phyloP scores from a whole-genome alignment of 2,329 filamentous ascomycete species.

The Cytospora mali region DNA sequence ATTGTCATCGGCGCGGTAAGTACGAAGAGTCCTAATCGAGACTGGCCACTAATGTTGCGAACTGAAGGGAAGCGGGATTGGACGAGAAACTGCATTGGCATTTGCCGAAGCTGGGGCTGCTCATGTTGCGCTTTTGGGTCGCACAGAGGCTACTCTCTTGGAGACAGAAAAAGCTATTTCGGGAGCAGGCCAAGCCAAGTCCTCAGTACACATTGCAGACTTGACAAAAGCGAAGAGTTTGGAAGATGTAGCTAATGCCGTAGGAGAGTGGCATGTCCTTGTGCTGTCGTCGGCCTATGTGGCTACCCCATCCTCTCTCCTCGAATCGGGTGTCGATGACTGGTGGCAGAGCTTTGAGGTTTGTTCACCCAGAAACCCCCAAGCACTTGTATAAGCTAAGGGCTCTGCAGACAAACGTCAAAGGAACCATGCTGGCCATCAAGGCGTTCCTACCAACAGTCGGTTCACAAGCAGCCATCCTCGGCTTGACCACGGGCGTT shows the following conservation, averaged over 20 bases:
- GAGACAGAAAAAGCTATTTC: background rate
- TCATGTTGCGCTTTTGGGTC: conserved; percentile 24
- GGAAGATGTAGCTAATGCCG: background rate
- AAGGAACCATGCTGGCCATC: conserved; percentile 19
- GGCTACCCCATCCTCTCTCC: background rate
- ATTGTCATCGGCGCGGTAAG: background rate
- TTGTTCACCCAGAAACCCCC: background rate
- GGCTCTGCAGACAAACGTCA: conserved; percentile 28
- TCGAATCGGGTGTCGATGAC: conserved; percentile 11
- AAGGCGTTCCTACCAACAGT: conserved; percentile 24
- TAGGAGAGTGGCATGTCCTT: conserved; percentile 3
- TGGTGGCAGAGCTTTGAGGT: conserved; percentile 29
- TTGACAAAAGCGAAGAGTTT: background rate
- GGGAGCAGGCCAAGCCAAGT: too few species aligned
- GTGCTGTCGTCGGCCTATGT: background rate
- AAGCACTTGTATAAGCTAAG: background rate
- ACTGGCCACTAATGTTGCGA: background rate
- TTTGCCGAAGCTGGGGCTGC: conserved; percentile 27
- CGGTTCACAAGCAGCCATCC: conserved; percentile 11
- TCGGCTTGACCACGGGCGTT: background rate
- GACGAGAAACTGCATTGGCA: conserved; percentile 19
- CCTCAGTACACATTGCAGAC: background rate
- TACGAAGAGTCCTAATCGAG: background rate
- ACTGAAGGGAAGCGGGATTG: conserved; percentile 26
- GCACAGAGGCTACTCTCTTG: background rate